Evolutionary conservation across 208 protist genomes (phyloP), one percentile per base, ranked within the genome.

Genomic region (Acanthamoeba healyi): DNA sequence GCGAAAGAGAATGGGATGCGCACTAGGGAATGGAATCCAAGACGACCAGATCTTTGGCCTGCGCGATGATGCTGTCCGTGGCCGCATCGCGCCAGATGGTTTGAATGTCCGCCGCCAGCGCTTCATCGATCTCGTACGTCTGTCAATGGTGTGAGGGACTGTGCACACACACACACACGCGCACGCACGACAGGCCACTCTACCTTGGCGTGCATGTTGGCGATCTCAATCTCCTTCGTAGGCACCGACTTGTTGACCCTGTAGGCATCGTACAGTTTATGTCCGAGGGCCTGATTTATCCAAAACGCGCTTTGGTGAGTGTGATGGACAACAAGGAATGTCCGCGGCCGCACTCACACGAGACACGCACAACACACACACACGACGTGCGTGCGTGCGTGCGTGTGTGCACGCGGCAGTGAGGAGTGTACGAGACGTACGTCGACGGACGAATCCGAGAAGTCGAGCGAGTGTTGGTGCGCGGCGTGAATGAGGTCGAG

Each of bases 1-100:
- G n/a, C n/a, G 40, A 38, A 26, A 54, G 17, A 56, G 44, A 32
- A 22, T 51, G 4, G 5, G 26, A 0, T n/a, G 38, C 95, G 29
- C 93, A 98, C 97, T 97, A 96, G 29, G 91, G 72, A 19, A 97
- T 95, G 29, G 95, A 96, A 61, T 97, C 97, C 84, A 15, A 10
- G 56, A 92, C 40, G 24, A 40, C 29, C 14, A 56, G 54, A 9
- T 89, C 81, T 19, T 44, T 40, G 72, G 32, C 61, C 67, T 44
- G 94, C 96, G 24, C n/a, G 72, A 89, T 34, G 54, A 89, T 92
- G 51, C 94, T 36, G 88, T 97, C 90, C 19, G 97, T 96, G 51
- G 88, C 94, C 32, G 72, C 42, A 67, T 97, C 95, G 19, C 67
- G n/a, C 96, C 96, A 98, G 38, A 98, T 29, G 3, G 29, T 17